Evolutionary conservation across 306 rosid species (phyloP).

Genomic region (Bauhinia variegata): DNA sequence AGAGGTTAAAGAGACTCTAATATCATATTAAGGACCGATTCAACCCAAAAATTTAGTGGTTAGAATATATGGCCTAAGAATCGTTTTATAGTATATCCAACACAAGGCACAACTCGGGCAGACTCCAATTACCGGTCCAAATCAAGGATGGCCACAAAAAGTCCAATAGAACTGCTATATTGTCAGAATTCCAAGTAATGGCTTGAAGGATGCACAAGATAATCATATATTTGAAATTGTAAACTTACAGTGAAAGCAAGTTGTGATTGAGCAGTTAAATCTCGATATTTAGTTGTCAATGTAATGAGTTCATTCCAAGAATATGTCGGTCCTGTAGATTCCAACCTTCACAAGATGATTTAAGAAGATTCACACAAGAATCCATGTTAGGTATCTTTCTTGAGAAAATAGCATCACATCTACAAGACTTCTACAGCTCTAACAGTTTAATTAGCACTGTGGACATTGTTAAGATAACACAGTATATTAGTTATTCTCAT

Average conservation of each 20-base stretch:
- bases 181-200: conserved; percentile 11
- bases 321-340: conserved; percentile 73
- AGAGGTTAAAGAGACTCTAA: too few species aligned
- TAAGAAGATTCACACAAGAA: conserved; percentile 10
- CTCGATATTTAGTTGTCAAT: conserved; percentile 82
- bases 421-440: not conserved
- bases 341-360: conserved; percentile 67
- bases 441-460: not conserved
- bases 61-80: too few species aligned
- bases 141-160: conserved; percentile 5
- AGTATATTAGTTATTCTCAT: conserved; percentile 7
- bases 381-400: not conserved
- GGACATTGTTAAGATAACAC: not conserved
- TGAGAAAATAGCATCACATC: conserved; percentile 3
- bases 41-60: too few species aligned
- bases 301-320: conserved; percentile 90
- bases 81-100: too few species aligned
- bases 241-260: conserved; percentile 79
- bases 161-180: not conserved
- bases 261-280: conserved; percentile 90
- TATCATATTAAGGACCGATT: too few species aligned
- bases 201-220: conserved; percentile 26
- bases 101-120: conserved; percentile 24
- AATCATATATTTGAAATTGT: conserved; percentile 30
- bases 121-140: conserved; percentile 12